A percentile compares a stretch with the other conserved stretches of the same genome.
Conservation (phyloP, 345 rosid species). For the Eucalyptus sp. region DNA sequence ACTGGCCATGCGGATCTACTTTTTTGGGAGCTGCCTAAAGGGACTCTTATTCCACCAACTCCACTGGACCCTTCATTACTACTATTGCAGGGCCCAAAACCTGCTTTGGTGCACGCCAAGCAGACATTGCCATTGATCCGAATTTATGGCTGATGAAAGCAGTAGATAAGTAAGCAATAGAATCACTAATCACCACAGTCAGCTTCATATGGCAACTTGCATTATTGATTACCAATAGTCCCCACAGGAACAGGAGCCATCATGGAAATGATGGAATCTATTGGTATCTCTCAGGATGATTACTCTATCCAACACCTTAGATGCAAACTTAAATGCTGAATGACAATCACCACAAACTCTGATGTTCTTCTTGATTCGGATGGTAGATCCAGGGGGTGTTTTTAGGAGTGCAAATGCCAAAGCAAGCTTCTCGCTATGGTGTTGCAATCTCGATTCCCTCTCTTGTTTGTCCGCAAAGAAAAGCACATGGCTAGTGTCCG, state of each 20-base stretch:
- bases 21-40: not conserved
- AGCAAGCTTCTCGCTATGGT: conserved; percentile 69
- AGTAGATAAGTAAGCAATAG: not conserved
- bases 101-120: not conserved
- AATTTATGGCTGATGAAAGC: not conserved
- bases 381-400: conserved; percentile 44
- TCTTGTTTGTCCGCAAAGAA: conserved; percentile 46
- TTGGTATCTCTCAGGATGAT: conserved; percentile 60
- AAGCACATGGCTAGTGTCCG: conserved; percentile 47
- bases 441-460: conserved; percentile 46
- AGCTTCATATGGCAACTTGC: not conserved
- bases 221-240: conserved; percentile 43
- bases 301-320: conserved; percentile 34
- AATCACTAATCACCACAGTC: not conserved
- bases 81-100: not conserved
- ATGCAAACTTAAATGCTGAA: conserved; percentile 49
- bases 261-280: conserved; percentile 53
- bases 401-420: conserved; percentile 59
- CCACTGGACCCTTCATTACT: not conserved
- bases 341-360: conserved; percentile 68
- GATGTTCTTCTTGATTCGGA: conserved; percentile 54
- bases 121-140: not conserved
- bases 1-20: not conserved
- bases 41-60: not conserved
- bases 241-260: conserved; percentile 49